phyloP scores from a whole-genome alignment of 2,329 filamentous ascomycete species.

The Talaromyces sp. region DNA sequence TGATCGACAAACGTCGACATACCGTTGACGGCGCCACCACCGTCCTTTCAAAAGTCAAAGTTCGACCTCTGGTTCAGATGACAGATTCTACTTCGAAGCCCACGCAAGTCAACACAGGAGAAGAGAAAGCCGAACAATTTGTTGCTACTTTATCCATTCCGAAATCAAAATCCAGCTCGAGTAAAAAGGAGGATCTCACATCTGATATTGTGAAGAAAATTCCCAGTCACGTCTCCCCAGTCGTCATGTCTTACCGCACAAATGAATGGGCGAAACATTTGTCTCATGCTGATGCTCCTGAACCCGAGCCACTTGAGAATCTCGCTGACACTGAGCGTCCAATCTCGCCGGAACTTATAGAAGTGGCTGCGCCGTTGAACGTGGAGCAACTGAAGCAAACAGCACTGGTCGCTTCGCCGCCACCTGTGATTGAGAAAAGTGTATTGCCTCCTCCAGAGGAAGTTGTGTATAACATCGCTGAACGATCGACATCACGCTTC shows the following conservation, averaged over 20 bases:
- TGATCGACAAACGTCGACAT: slow-evolving; percentile 1
- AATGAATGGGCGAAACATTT: slow-evolving; percentile 97
- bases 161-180: slow-evolving; percentile 17
- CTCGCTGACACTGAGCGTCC: slow-evolving; percentile 18
- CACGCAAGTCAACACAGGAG: not conserved
- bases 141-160: slow-evolving; percentile 7
- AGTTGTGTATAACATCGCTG: not conserved
- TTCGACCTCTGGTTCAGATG: slow-evolving; percentile 4
- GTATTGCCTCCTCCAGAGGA: not conserved
- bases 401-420: slow-evolving; percentile 50
- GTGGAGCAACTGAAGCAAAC: slow-evolving; percentile 64
- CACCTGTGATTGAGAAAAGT: slow-evolving; percentile 31
- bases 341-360: slow-evolving; percentile 31
- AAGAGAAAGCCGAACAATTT: not conserved
- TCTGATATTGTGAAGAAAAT: slow-evolving; percentile 52
- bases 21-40: slow-evolving; percentile 5
- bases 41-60: not conserved
- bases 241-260: slow-evolving; percentile 79
- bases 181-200: slow-evolving; percentile 30
- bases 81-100: not conserved
- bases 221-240: slow-evolving; percentile 67
- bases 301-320: slow-evolving; percentile 47
- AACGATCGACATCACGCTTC: slow-evolving; percentile 10
- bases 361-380: slow-evolving; percentile 60
- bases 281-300: slow-evolving; percentile 69